Evolutionary conservation across 495 filamentous ascomycete species (phyloP).

Genomic region (Rostrohypoxylon terebratum): DNA sequence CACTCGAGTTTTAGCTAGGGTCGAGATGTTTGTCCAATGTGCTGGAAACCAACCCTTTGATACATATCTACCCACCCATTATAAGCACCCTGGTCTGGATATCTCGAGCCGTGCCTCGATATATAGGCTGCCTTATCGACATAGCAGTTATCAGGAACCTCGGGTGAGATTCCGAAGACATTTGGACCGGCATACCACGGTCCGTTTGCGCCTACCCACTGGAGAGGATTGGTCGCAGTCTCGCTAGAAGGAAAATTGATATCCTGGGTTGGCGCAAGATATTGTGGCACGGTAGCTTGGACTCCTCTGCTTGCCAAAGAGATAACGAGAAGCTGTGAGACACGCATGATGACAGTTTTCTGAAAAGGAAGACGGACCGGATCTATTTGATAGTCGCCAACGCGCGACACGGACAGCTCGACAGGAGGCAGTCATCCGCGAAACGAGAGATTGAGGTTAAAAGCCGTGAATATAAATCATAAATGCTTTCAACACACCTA

Average conservation of each 20-base stretch:
- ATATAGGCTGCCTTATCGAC: conserved; percentile 67
- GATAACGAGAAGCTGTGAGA: conserved; percentile 1
- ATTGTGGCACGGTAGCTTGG: conserved; percentile 12
- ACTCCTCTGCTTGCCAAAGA: conserved; percentile 6
- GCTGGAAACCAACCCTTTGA: conserved; percentile 51
- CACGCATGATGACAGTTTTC: conserved; percentile 16
- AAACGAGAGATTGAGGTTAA: not conserved
- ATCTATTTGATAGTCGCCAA: not conserved
- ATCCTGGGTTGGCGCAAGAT: conserved; percentile 54
- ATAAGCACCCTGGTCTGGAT: conserved; percentile 66
- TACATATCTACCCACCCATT: conserved; percentile 62
- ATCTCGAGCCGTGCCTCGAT: conserved; percentile 68
- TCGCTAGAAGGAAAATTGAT: conserved; percentile 54
- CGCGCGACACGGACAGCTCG: not conserved
- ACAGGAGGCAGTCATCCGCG: not conserved
- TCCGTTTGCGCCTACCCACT: conserved; percentile 65
- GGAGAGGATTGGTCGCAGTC: conserved; percentile 54
- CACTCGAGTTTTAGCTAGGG: not conserved
- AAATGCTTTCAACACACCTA: not conserved
- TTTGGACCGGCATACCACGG: conserved; percentile 68
- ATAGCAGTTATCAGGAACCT: conserved; percentile 62
- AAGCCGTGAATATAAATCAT: not conserved
- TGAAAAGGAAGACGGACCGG: not conserved
- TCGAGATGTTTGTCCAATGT: not conserved
- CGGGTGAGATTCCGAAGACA: conserved; percentile 61